These are phyloP conservation scores for Wickerhamomyces rabaulensis DNA, from an alignment of 805 yeast species.

Conservation along the genomic window DNA sequence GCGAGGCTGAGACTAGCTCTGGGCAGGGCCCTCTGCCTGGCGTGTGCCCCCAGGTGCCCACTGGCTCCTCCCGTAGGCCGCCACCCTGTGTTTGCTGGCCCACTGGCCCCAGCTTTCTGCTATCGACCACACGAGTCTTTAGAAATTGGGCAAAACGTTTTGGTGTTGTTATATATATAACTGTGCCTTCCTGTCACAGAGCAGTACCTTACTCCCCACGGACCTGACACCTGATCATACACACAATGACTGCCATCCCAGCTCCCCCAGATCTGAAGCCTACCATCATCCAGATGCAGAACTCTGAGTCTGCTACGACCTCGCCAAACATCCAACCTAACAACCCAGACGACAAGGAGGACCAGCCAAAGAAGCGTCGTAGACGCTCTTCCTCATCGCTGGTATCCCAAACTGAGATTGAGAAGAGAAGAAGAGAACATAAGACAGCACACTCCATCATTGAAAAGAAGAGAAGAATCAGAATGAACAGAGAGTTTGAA, in stretches of 20 bases:
- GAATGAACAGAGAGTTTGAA: constrained; percentile 79
- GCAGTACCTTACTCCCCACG: no score
- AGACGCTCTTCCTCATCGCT: constrained; percentile 21
- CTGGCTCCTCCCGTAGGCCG: no score
- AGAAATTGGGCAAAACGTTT: background rate
- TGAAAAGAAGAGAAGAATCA: constrained; percentile 72
- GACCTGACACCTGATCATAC: background rate
- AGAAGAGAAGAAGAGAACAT: constrained; percentile 40
- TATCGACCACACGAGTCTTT: no score
- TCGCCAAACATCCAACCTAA: background rate
- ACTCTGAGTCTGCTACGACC: background rate
- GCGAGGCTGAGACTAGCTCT: no score
- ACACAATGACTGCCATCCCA: constrained; percentile 25
- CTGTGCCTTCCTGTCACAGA: no score
- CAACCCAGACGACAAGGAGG: background rate
- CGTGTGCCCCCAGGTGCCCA: no score
- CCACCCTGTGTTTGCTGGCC: no score
- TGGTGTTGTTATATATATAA: no score
- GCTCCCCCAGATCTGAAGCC: constrained; percentile 44
- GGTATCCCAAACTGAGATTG: constrained; percentile 27
- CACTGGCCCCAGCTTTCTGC: no score
- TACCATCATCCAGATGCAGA: constrained; percentile 39
- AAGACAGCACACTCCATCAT: constrained; percentile 69
- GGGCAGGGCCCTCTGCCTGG: no score
- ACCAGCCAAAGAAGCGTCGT: constrained; percentile 18